Evolutionary conservation across 1,139 yeast genomes (phyloP).

Genomic region (Pichia sp.): DNA sequence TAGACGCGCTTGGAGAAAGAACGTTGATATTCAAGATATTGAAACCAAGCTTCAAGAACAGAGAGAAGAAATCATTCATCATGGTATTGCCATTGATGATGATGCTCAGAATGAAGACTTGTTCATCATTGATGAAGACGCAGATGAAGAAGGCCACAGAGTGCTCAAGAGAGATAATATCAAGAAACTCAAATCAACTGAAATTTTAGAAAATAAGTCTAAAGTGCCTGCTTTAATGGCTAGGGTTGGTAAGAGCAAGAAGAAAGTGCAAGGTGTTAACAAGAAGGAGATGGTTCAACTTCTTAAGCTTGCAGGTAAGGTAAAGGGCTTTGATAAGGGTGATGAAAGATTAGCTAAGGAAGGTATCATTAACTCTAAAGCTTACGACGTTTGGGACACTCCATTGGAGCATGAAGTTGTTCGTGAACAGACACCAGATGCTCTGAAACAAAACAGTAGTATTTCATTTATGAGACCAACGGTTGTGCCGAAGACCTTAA

Average conservation of each 20-base stretch:
- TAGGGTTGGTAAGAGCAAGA: constrained; percentile 20
- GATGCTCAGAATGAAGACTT: constrained; percentile 37
- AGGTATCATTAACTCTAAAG: constrained; percentile 44
- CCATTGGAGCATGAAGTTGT: constrained; percentile 25
- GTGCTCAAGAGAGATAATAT: constrained; percentile 34
- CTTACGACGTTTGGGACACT: constrained; percentile 64
- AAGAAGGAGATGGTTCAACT: constrained; percentile 61
- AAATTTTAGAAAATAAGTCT: constrained; percentile 69
- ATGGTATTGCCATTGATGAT: constrained; percentile 31
- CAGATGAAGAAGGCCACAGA: constrained; percentile 40
- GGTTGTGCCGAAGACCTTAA: constrained; percentile 50
- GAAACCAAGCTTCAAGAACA: constrained; percentile 63
- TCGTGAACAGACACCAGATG: constrained; percentile 30
- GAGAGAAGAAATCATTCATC: constrained; percentile 58
- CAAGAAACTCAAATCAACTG: constrained; percentile 59
- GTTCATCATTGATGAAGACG: constrained; percentile 69
- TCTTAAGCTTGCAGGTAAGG: constrained; percentile 74
- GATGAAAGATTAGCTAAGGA: constrained; percentile 52
- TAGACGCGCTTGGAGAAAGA: constrained; percentile 93
- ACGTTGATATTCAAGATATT: constrained; percentile 77
- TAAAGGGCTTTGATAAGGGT: constrained; percentile 45
- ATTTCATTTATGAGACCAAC: constrained; percentile 48
- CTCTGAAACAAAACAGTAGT: constrained; percentile 35
- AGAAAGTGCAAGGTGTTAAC: constrained; percentile 55
- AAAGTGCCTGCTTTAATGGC: constrained; percentile 58